Evolutionary conservation across 805 yeast species (phyloP).

Genomic region (Spathaspora sp.): DNA sequence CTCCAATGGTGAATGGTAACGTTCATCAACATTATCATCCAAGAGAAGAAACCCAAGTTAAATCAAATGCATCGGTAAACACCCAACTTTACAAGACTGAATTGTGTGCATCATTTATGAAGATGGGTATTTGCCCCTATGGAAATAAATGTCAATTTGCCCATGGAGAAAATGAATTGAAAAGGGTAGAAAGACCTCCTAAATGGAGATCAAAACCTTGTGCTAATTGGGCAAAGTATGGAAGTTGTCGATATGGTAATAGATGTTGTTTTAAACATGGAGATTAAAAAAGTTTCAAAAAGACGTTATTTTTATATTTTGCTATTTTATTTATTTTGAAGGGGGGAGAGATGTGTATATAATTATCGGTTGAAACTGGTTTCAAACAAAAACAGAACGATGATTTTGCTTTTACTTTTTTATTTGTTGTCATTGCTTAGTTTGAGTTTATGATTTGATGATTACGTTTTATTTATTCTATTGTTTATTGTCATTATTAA

Average conservation of each 20-base stretch:
- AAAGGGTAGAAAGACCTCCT: conserved; percentile 65
- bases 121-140: conserved; percentile 72
- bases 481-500: neutral
- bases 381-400: neutral
- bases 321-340: neutral
- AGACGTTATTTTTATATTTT: neutral
- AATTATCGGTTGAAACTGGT: neutral
- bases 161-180: conserved; percentile 78
- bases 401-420: neutral
- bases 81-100: conserved; percentile 86
- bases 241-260: conserved; percentile 83
- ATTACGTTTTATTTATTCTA: conserved; percentile 3
- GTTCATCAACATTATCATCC: neutral
- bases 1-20: neutral
- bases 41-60: neutral
- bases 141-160: conserved; percentile 94
- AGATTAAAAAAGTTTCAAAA: neutral
- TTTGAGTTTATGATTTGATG: conserved; percentile 4
- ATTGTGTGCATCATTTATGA: conserved; percentile 74
- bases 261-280: conserved; percentile 92
- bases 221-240: conserved; percentile 79
- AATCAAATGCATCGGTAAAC: conserved; percentile 30
- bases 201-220: conserved; percentile 92
- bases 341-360: neutral
- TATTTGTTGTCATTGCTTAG: neutral